Evolutionary conservation across 805 yeast species (phyloP).

Genomic region (Wickerhamiella parazyma): DNA sequence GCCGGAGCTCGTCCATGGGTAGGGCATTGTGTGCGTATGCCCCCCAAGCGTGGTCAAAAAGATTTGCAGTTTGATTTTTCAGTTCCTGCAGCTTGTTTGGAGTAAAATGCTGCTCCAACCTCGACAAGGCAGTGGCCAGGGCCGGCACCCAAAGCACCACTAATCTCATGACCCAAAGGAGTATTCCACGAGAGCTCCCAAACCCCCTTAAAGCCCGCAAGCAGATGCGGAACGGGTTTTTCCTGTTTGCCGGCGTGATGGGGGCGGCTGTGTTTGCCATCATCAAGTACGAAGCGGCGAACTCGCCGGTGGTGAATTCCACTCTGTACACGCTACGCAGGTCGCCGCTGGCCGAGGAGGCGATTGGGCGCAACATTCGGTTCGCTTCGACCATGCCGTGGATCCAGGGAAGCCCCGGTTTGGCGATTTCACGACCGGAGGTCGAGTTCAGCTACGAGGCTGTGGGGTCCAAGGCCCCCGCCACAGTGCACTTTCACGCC

Average conservation of each 20-base stretch:
- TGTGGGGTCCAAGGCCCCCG: conserved; percentile 46
- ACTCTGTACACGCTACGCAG: conserved; percentile 77
- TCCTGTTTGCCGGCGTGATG: conserved; percentile 41
- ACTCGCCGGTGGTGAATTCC: conserved; percentile 78
- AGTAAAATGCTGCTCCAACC: conserved; percentile 3
- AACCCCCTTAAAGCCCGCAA: conserved; percentile 33
- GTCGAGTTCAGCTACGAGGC: conserved; percentile 63
- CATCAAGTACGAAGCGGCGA: conserved; percentile 85
- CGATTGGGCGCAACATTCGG: conserved; percentile 62
- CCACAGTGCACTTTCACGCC: conserved; percentile 53
- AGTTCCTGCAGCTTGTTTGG: neutral
- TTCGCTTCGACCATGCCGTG: conserved; percentile 72
- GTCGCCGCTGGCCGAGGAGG: conserved; percentile 45
- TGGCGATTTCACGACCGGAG: conserved; percentile 53
- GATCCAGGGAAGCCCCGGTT: conserved; percentile 70
- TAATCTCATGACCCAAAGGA: neutral
- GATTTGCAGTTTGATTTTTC: conserved; percentile 33
- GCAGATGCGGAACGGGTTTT: conserved; percentile 41
- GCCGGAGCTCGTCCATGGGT: conserved; percentile 68
- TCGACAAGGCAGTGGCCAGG: neutral
- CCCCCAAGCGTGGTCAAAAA: conserved; percentile 66
- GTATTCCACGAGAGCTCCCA: conserved; percentile 48
- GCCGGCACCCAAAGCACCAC: neutral
- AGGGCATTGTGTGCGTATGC: conserved; percentile 56
- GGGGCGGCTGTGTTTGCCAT: conserved; percentile 46